phyloP scores from a whole-genome alignment of 2,329 filamentous ascomycete species.

The Clonostachys sp. region DNA sequence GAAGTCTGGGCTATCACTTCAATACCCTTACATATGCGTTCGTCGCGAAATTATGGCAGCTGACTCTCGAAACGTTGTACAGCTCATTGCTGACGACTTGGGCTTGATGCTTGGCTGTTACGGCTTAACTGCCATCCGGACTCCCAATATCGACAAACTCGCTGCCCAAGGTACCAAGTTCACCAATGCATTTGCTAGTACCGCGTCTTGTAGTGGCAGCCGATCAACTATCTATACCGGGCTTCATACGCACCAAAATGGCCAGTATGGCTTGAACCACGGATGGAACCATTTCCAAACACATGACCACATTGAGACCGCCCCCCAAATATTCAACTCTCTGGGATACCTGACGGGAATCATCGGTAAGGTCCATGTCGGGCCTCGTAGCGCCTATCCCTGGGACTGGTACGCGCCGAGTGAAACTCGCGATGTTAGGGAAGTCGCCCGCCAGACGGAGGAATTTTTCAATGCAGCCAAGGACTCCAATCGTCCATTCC shows the following conservation, averaged over 20 bases:
- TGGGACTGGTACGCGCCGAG: constrained; percentile 35
- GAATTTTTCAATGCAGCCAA: constrained; percentile 28
- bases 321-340: constrained; percentile 27
- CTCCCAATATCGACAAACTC: constrained; percentile 33
- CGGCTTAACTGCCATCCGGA: constrained; percentile 17
- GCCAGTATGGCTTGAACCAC: constrained; percentile 36
- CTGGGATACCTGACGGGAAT: constrained; percentile 39
- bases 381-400: constrained; percentile 28
- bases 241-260: constrained; percentile 41
- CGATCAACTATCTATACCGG: constrained; percentile 43
- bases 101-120: constrained; percentile 30
- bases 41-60: too few relatives aligned
- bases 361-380: constrained; percentile 43
- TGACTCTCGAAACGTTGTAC: constrained; percentile 23
- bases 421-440: constrained; percentile 33
- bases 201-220: constrained; percentile 41
- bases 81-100: constrained; percentile 36
- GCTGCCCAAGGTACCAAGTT: constrained; percentile 28
- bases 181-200: constrained; percentile 33
- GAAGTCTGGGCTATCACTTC: too few relatives aligned
- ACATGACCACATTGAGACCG: constrained; percentile 34
- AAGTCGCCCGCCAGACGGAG: constrained; percentile 27
- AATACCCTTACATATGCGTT: too few relatives aligned
- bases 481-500: constrained; percentile 26
- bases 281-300: constrained; percentile 35